phyloP scores from a whole-genome alignment of 352 stramenopile species.

The Blastocystis sp. region DNA sequence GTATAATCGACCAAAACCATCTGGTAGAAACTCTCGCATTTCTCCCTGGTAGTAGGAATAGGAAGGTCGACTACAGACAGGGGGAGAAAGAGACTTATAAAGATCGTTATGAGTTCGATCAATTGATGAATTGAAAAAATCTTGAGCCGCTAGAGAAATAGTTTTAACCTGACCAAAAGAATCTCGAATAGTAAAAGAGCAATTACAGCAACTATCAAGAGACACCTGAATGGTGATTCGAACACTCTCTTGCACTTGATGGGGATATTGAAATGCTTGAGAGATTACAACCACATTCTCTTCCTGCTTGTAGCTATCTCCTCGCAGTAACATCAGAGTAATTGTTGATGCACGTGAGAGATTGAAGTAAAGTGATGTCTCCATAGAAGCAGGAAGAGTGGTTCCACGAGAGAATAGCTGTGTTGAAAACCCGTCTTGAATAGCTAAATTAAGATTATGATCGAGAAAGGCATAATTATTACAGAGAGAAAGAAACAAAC shows the following conservation, averaged over 20 bases:
- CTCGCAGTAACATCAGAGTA: not conserved
- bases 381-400: not conserved
- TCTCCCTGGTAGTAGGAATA: slow-evolving; percentile 60
- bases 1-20: not conserved
- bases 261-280: not conserved
- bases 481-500: not conserved
- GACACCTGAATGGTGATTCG: not conserved
- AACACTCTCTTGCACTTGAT: not conserved
- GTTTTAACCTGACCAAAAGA: not conserved
- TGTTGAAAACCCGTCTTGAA: slow-evolving; percentile 46
- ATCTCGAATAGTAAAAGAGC: not conserved
- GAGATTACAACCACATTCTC: not conserved
- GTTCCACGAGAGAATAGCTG: not conserved
- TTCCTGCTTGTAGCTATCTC: not conserved
- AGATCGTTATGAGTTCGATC: not conserved
- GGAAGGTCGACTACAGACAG: slow-evolving; percentile 1
- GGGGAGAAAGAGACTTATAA: not conserved
- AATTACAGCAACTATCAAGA: slow-evolving; percentile 8
- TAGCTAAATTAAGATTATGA: not conserved
- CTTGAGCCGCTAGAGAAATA: not conserved
- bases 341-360: not conserved
- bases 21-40: not conserved
- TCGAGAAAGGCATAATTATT: slow-evolving; percentile 47
- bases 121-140: slow-evolving; percentile 18
- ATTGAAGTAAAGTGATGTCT: not conserved